Conservation (phyloP, 495 filamentous ascomycete genomes). For the Neurospora discreta region DNA sequence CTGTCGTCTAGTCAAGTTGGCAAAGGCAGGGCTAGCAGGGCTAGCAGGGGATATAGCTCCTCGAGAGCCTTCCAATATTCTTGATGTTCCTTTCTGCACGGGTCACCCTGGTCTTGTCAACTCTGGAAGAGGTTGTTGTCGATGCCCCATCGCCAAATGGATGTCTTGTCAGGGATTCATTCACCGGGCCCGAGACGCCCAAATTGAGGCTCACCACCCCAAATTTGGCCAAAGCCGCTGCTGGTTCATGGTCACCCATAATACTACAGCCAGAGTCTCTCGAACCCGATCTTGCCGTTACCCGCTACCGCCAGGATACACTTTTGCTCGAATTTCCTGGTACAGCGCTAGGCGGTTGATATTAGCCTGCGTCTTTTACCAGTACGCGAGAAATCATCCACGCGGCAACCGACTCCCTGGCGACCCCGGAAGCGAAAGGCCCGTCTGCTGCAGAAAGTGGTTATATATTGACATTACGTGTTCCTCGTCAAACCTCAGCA, state of each 20-base stretch:
- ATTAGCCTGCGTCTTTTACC: conserved; percentile 23
- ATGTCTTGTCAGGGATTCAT: not conserved
- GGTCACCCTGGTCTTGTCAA: not conserved
- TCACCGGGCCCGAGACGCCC: not conserved
- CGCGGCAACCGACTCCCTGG: conserved; percentile 17
- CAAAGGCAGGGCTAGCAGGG: not conserved
- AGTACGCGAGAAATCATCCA: conserved; percentile 15
- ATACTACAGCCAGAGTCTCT: not conserved
- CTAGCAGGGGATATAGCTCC: not conserved
- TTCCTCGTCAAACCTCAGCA: conserved; percentile 11
- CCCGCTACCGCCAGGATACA: not conserved
- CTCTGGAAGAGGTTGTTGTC: not conserved
- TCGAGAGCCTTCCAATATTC: not conserved
- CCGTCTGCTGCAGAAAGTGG: conserved; percentile 11
- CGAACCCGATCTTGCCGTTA: not conserved
- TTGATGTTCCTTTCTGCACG: not conserved
- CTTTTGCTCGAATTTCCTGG: conserved; percentile 14
- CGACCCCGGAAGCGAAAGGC: conserved; percentile 11
- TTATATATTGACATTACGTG: conserved; percentile 26
- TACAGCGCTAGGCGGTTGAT: conserved; percentile 6
- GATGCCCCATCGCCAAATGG: not conserved
- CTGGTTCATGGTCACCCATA: not conserved
- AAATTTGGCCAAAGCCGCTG: not conserved
- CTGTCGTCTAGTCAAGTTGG: not conserved
- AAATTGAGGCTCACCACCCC: not conserved